Conservation (phyloP, 2,329 filamentous ascomycete genomes). For the Hysterium pulicare region DNA sequence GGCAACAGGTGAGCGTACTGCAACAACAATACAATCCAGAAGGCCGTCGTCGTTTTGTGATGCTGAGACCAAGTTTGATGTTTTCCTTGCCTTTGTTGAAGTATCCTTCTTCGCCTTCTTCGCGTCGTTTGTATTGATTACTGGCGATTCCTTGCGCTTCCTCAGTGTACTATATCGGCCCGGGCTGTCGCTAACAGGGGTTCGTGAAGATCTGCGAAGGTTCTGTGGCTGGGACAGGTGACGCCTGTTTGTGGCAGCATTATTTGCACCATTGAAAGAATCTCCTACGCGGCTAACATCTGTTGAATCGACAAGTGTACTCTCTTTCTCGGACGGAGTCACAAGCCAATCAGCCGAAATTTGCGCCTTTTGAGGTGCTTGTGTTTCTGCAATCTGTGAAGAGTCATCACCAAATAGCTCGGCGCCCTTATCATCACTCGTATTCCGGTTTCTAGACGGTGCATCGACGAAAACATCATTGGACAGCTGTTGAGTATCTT, state of each 20-base stretch:
- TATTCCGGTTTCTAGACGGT: slow-evolving; percentile 6
- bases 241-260: slow-evolving; percentile 1
- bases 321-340: slow-evolving; percentile 6
- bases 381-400: slow-evolving; percentile 15
- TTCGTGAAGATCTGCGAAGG: slow-evolving; percentile 26
- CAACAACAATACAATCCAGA: slow-evolving; percentile 41
- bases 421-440: neutral
- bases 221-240: slow-evolving; percentile 10
- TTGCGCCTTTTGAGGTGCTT: slow-evolving; percentile 7
- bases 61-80: neutral
- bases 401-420: neutral
- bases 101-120: slow-evolving; percentile 17
- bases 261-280: slow-evolving; percentile 29
- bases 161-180: slow-evolving; percentile 13
- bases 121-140: slow-evolving; percentile 9
- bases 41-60: slow-evolving; percentile 28
- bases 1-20: slow-evolving; percentile 16
- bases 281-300: slow-evolving; percentile 34
- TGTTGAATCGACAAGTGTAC: slow-evolving; percentile 11
- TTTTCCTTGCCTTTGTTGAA: slow-evolving; percentile 4
- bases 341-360: neutral
- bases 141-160: slow-evolving; percentile 22
- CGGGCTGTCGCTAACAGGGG: slow-evolving; percentile 20
- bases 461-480: slow-evolving; percentile 23
- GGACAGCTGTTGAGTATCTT: slow-evolving; percentile 14